Conservation (phyloP, 2,329 filamentous ascomycete genomes). For the Dactylellina leptospora region DNA sequence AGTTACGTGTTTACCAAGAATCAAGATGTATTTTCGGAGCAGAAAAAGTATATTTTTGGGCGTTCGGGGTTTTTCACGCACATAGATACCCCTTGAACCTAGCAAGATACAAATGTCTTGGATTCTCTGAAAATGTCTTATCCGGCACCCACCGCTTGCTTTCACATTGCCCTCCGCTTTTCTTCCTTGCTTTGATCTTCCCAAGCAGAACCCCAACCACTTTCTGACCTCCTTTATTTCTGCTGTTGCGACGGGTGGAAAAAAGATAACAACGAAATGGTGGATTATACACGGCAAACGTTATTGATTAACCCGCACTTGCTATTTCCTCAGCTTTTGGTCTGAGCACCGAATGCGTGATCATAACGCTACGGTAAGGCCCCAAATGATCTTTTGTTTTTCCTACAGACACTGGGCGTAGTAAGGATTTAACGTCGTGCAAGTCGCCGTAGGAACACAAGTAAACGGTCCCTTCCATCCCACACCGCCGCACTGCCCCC, state of each 20-base stretch:
- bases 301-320: neutral
- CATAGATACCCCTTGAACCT: constrained; percentile 1
- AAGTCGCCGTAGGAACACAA: constrained; percentile 58
- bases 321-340: neutral
- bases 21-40: too few relatives aligned
- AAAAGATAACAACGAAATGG: too few relatives aligned
- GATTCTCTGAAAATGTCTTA: constrained; percentile 46
- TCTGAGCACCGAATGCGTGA: neutral
- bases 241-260: too few relatives aligned
- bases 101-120: constrained; percentile 15
- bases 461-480: constrained; percentile 59
- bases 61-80: too few relatives aligned
- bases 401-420: constrained; percentile 61
- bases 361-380: neutral
- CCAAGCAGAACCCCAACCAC: neutral
- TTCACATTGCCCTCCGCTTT: neutral
- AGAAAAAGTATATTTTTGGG: too few relatives aligned
- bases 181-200: neutral
- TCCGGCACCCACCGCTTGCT: neutral
- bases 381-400: constrained; percentile 39
- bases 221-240: neutral
- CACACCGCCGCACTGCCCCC: constrained; percentile 59
- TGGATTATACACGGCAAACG: too few relatives aligned
- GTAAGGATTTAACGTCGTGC: constrained; percentile 59
- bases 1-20: too few relatives aligned